Base-by-base conservation (phyloP, 2,329 filamentous ascomycete genomes). In the Trichoderma cornu-damae region DNA sequence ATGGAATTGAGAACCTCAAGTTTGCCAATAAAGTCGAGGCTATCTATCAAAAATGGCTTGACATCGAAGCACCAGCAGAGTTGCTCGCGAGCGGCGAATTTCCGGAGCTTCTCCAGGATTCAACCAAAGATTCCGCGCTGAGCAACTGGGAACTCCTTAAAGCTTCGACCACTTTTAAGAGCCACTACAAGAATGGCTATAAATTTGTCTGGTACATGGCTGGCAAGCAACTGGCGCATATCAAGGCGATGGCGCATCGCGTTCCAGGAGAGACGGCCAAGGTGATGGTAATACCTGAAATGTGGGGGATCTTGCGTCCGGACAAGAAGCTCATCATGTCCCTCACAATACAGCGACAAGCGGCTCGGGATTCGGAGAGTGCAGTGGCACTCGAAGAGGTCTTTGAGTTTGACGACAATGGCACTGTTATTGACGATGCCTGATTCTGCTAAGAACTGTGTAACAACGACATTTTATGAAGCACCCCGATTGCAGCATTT, bases 121-220 rank as follows among this genome's bases (percentile, higher is more conserved):
- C 63, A 63, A 63, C 57, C 9, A 50, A 59, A 3, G 60, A 69
- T 14, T 55, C 61, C 0, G 40, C 63, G 1, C 68, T 71, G 9
- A 75, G 71, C 24, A 65, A 61, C 3, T 84, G 79, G 79, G 70
- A 73, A 3, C 65, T 80, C 2, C 66, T 83, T 14, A 79, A 80
- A 58, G 81, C 80, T 0, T 81, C 79, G 1, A 69, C 69, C 3
- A 67, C 73, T 3, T 82, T 80, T 64, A 74, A 73, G 40, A 38
- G 69, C n/a, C 72, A 68, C 34, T 70, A 73, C 61, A 50, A 59
- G 0, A 58, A 3, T 0, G 59, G 50, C 0, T 57, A 67, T 0
- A 62, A 40, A 0, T 76, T 82, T 52, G 64, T 71, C 1, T 83
- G 79, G 78, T 66, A 66, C 9, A 72, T 83, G 59, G 75, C 75